Evolutionary conservation across 2,329 filamentous ascomycete species (phyloP).

Genomic region (Fusarium hostae): DNA sequence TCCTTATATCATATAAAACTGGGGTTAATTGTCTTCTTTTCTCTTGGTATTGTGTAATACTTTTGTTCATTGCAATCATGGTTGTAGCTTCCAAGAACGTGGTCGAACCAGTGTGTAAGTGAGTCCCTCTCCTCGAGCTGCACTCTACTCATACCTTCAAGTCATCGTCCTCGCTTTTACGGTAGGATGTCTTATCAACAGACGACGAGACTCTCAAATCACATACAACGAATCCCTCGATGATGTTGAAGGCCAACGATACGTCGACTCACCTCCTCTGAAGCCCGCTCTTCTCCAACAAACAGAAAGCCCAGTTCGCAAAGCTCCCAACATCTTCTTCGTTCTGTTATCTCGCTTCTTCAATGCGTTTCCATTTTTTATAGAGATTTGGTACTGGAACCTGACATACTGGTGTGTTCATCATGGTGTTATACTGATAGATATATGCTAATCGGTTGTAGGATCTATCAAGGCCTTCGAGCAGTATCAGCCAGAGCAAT

Average conservation of each 20-base stretch:
- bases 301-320: constrained; percentile 23
- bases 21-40: fast-evolving
- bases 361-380: constrained; percentile 47
- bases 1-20: neutral
- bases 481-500: constrained; percentile 56
- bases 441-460: constrained; percentile 10
- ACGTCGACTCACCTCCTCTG: constrained; percentile 36
- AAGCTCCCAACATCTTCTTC: constrained; percentile 41
- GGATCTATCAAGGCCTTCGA: constrained; percentile 57
- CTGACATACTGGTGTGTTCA: constrained; percentile 44
- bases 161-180: constrained; percentile 41
- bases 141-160: neutral
- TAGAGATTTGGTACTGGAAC: constrained; percentile 54
- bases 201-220: constrained; percentile 14
- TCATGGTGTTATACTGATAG: no score
- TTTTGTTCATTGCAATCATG: neutral
- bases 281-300: constrained; percentile 31
- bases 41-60: no score
- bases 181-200: constrained; percentile 42
- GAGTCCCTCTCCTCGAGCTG: fast-evolving
- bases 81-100: constrained; percentile 12
- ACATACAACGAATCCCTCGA: constrained; percentile 4
- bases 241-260: constrained; percentile 35
- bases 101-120: constrained; percentile 33
- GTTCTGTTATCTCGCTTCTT: constrained; percentile 46